A percentile compares a stretch with the other conserved stretches of the same genome.
Conservation (phyloP, 2,329 filamentous ascomycete species). For the Aspergillus niger region DNA sequence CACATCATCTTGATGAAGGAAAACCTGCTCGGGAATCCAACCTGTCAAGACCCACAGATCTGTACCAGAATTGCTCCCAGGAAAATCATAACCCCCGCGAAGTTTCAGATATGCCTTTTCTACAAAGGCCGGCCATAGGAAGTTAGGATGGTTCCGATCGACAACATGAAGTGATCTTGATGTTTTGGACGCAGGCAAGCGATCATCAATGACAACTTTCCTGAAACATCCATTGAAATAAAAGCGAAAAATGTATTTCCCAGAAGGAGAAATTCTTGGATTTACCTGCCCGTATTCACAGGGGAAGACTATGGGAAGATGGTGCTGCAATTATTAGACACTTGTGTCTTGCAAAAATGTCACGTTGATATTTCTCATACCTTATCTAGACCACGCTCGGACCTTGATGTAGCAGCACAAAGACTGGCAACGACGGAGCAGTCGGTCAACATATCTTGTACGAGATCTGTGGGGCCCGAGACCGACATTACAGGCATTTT, state of each 20-base stretch:
- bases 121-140: constrained; percentile 87
- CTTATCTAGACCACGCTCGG: constrained; percentile 67
- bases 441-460: constrained; percentile 93
- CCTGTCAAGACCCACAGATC: constrained; percentile 91
- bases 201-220: constrained; percentile 84
- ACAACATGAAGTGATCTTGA: constrained; percentile 80
- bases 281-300: constrained; percentile 61
- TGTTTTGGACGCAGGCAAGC: constrained; percentile 73
- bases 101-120: constrained; percentile 98
- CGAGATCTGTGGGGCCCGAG: constrained; percentile 70
- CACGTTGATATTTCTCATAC: constrained; percentile 48
- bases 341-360: not conserved
- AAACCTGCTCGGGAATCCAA: constrained; percentile 96
- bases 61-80: constrained; percentile 94
- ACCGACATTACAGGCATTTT: constrained; percentile 58
- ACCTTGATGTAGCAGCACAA: constrained; percentile 74
- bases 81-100: constrained; percentile 94
- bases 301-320: constrained; percentile 74
- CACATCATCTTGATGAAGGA: constrained; percentile 82
- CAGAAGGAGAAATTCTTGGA: constrained; percentile 70
- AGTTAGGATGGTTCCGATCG: constrained; percentile 75
- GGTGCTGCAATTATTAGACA: constrained; percentile 54
- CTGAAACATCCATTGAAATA: constrained; percentile 95
- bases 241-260: constrained; percentile 88
- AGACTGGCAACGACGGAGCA: constrained; percentile 96